Conservation (phyloP, 2,329 filamentous ascomycete species). For the Phaeophleospora eucalypticola region DNA sequence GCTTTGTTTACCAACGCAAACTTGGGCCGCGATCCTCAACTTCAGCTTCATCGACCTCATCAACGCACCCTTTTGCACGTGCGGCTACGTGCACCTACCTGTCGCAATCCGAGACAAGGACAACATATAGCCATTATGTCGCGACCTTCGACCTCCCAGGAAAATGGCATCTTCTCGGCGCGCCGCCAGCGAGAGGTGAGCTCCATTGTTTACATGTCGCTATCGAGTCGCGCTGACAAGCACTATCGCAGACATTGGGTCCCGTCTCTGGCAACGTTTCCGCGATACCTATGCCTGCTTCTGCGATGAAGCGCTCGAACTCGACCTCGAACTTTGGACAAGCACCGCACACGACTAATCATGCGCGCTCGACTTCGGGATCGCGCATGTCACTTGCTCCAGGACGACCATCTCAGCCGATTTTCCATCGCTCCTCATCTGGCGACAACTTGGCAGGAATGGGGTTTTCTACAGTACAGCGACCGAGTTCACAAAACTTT, state of each 20-base stretch:
- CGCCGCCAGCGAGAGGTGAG: constrained; percentile 85
- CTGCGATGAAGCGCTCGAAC: constrained; percentile 88
- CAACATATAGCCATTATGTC: too few species aligned
- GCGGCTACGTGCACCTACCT: not conserved
- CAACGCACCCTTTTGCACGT: not conserved
- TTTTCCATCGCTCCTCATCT: constrained; percentile 80
- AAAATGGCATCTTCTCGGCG: constrained; percentile 77
- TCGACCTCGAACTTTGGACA: constrained; percentile 66
- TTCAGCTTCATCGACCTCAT: not conserved
- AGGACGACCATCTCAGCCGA: constrained; percentile 75
- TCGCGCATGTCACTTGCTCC: constrained; percentile 82
- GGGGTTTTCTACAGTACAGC: constrained; percentile 80
- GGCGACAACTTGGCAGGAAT: constrained; percentile 73
- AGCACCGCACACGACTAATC: constrained; percentile 62
- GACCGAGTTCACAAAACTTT: constrained; percentile 71
- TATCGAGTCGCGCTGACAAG: constrained; percentile 13
- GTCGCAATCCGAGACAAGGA: constrained; percentile 5
- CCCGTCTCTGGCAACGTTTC: constrained; percentile 73
- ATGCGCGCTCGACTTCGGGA: constrained; percentile 77
- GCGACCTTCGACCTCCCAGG: constrained; percentile 4
- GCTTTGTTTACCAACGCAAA: constrained; percentile 16
- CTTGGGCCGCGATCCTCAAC: constrained; percentile 1
- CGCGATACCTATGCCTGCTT: constrained; percentile 82
- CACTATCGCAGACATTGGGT: constrained; percentile 66
- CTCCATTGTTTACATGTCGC: constrained; percentile 6